phyloP scores from a whole-genome alignment of 495 filamentous ascomycete genomes.

The Daldinia caldariorum region DNA sequence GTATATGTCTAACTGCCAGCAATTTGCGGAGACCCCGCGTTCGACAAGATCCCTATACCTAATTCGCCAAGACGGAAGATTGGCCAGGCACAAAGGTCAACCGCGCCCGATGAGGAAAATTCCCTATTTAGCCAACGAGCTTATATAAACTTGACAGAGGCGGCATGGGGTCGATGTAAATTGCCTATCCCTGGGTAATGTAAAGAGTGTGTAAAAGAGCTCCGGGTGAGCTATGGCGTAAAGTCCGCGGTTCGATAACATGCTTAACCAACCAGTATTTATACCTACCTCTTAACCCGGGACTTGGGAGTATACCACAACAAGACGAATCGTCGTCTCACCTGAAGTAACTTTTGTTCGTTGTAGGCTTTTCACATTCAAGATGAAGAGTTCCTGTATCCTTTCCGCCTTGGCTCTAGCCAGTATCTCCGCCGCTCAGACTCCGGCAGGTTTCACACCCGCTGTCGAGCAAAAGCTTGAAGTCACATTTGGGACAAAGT shows the following conservation, averaged over 20 bases:
- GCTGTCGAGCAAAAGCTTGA: conserved; percentile 54
- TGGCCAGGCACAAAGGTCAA: conserved; percentile 16
- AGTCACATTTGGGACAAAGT: conserved; percentile 56
- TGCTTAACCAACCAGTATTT: conserved; percentile 17
- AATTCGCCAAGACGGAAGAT: conserved; percentile 47
- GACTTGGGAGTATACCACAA: conserved; percentile 12
- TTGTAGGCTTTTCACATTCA: conserved; percentile 10
- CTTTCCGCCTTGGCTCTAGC: conserved; percentile 39
- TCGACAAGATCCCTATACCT: conserved; percentile 19
- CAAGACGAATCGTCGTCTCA: neutral
- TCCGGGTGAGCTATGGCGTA: conserved; percentile 32
- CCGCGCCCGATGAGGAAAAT: conserved; percentile 40
- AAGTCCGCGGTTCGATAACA: conserved; percentile 9
- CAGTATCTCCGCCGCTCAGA: conserved; percentile 50
- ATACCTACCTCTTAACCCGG: conserved; percentile 21
- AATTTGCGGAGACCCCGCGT: conserved; percentile 37
- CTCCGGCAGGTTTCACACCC: conserved; percentile 55
- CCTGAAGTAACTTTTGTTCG: neutral
- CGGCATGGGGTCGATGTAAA: conserved; percentile 29
- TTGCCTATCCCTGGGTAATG: conserved; percentile 29
- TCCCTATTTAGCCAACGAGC: conserved; percentile 42
- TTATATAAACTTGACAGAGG: conserved; percentile 30
- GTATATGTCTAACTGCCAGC: conserved; percentile 34
- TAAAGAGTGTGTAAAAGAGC: too few relatives aligned
- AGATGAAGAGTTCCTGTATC: conserved; percentile 42